A percentile compares a stretch with the other conserved stretches of the same genome.
These are phyloP conservation scores for Boletus semigastroideus DNA, from an alignment of 1,284 basidiomycete genomes.

Conservation along the genomic window DNA sequence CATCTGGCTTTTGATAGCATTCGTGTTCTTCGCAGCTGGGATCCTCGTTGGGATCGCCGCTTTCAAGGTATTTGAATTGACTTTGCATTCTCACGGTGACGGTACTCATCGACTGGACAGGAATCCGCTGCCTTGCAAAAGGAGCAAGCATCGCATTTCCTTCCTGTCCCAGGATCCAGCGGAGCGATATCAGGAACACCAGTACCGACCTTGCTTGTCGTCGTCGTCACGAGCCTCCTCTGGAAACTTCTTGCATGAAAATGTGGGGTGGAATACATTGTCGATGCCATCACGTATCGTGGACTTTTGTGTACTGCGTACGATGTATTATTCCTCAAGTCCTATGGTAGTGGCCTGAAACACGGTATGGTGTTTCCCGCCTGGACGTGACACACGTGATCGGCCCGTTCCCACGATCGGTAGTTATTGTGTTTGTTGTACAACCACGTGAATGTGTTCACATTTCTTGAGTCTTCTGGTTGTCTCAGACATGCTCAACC, in stretches of 20 bases:
- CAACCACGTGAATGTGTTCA: neutral
- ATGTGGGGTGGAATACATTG: neutral
- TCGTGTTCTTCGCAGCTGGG: conserved; percentile 80
- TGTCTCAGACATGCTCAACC: neutral
- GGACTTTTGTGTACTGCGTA: neutral
- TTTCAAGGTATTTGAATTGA: conserved; percentile 65
- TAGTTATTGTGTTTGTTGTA: too few relatives aligned
- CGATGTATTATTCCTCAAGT: conserved; percentile 5
- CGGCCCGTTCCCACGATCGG: too few relatives aligned
- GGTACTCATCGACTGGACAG: conserved; percentile 34
- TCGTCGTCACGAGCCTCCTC: conserved; percentile 19
- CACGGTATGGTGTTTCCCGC: too few relatives aligned
- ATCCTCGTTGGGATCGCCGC: conserved; percentile 82
- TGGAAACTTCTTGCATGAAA: conserved; percentile 28
- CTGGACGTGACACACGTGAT: too few relatives aligned
- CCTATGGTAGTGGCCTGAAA: too few relatives aligned
- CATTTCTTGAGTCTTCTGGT: neutral
- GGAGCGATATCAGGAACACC: conserved; percentile 29
- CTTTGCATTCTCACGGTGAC: neutral
- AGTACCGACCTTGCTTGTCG: conserved; percentile 22
- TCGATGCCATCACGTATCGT: neutral
- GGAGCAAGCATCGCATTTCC: conserved; percentile 51
- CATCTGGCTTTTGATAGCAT: conserved; percentile 85
- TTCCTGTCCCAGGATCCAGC: conserved; percentile 61
- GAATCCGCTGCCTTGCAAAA: conserved; percentile 56